phyloP scores from a whole-genome alignment of 108 stramenopile species.

The Nannochloropsis gaditana region DNA sequence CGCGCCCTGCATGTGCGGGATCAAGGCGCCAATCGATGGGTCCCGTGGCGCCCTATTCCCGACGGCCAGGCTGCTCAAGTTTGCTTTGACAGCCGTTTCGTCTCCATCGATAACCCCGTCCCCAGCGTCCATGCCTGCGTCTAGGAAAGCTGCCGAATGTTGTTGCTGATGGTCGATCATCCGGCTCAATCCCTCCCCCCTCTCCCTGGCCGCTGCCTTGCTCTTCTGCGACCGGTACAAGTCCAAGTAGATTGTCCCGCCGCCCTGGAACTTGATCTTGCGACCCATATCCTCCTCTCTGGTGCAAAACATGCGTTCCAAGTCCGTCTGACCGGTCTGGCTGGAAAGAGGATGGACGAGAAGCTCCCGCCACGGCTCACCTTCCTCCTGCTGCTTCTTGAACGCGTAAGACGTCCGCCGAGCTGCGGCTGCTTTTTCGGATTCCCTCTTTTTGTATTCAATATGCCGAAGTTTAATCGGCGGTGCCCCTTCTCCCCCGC shows the following conservation, averaged over 20 bases:
- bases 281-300: background rate
- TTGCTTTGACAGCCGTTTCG: background rate
- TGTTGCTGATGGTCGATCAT: background rate
- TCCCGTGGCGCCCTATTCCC: background rate
- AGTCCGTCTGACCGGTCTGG: slow-evolving; percentile 7
- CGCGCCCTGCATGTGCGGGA: background rate
- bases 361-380: background rate
- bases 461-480: background rate
- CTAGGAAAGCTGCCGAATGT: background rate
- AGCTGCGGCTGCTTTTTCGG: background rate
- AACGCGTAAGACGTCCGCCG: background rate
- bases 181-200: slow-evolving; percentile 15
- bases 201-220: background rate
- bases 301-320: background rate
- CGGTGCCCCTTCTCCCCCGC: background rate
- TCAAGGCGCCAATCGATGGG: background rate
- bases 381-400: slow-evolving; percentile 19
- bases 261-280: slow-evolving; percentile 17
- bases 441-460: slow-evolving; percentile 20
- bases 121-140: background rate
- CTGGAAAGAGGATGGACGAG: background rate
- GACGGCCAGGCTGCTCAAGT: background rate
- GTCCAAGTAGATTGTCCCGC: background rate
- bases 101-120: background rate
- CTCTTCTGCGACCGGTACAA: background rate